These are phyloP conservation scores for Trichaptum fuscoviolaceum DNA, from an alignment of 768 basidiomycete genomes.

Conservation along the genomic window DNA sequence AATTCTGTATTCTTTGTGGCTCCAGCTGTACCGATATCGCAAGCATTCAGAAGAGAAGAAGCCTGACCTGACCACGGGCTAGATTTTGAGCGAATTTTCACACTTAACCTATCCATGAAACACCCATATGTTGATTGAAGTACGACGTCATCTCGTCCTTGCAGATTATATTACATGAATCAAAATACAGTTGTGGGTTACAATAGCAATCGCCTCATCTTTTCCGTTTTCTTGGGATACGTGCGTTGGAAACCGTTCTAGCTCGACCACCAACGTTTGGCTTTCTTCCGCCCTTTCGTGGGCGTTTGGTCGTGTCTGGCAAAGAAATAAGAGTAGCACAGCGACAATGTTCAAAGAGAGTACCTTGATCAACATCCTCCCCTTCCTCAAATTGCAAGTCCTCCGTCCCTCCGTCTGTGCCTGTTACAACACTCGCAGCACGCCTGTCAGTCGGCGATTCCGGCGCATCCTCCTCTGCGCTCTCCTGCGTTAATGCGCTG, in stretches of 20 bases:
- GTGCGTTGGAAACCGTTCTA: not conserved
- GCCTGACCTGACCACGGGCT: too few species aligned
- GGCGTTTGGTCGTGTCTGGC: not conserved
- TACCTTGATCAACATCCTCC: constrained; percentile 28
- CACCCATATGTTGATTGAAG: too few species aligned
- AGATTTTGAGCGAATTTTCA: too few species aligned
- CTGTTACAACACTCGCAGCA: constrained; percentile 60
- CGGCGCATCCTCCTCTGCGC: constrained; percentile 53
- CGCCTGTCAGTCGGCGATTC: constrained; percentile 24
- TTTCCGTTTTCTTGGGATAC: not conserved
- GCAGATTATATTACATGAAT: not conserved
- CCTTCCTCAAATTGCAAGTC: constrained; percentile 62
- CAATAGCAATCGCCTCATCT: not conserved
- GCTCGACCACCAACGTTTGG: not conserved
- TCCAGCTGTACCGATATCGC: too few species aligned
- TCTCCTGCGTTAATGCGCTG: constrained; percentile 78
- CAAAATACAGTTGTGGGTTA: not conserved
- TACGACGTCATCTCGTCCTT: too few species aligned
- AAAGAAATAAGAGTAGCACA: not conserved
- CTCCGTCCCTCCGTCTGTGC: constrained; percentile 66
- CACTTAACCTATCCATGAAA: too few species aligned
- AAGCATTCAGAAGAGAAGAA: too few species aligned
- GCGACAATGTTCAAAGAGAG: not conserved
- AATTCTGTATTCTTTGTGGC: too few species aligned
- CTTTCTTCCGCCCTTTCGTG: not conserved